Conservation (phyloP, 768 basidiomycete species). For the Kwoniella dejecticola region DNA sequence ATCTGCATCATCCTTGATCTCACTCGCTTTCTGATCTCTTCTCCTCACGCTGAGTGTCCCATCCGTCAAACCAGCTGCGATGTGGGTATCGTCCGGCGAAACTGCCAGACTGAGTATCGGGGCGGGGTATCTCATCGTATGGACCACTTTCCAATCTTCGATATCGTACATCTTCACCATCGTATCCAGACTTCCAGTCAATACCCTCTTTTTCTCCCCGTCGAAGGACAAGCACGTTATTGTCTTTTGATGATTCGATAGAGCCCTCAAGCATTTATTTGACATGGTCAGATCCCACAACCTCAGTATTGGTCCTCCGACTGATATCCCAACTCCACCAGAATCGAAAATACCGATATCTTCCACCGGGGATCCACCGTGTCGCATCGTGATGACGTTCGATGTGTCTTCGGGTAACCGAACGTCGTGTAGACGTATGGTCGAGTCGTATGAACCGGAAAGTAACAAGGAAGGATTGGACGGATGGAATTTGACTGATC, state of each 20-base stretch:
- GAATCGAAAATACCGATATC: slow-evolving; percentile 90
- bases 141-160: slow-evolving; percentile 85
- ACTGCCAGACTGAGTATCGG: slow-evolving; percentile 86
- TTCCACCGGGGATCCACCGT: slow-evolving; percentile 71
- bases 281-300: slow-evolving; percentile 83
- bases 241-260: slow-evolving; percentile 98
- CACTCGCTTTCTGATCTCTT: slow-evolving; percentile 74
- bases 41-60: slow-evolving; percentile 96
- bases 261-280: slow-evolving; percentile 76
- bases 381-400: slow-evolving; percentile 65
- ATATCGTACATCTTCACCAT: slow-evolving; percentile 99
- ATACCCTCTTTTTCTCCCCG: slow-evolving; percentile 69
- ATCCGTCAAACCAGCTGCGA: slow-evolving; percentile 96
- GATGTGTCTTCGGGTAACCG: slow-evolving; percentile 56
- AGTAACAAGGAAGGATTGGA: slow-evolving; percentile 80
- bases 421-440: slow-evolving; percentile 81
- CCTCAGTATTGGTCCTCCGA: slow-evolving; percentile 87
- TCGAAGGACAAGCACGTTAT: slow-evolving; percentile 86
- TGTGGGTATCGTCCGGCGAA: slow-evolving; percentile 96
- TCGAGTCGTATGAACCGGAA: slow-evolving; percentile 93
- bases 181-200: slow-evolving; percentile 90
- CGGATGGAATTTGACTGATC: slow-evolving; percentile 82
- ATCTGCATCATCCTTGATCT: slow-evolving; percentile 55
- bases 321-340: slow-evolving; percentile 69
- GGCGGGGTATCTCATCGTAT: slow-evolving; percentile 97